Conservation (phyloP, 2,329 filamentous ascomycete species). For the Ceratocystiopsis minuta region DNA sequence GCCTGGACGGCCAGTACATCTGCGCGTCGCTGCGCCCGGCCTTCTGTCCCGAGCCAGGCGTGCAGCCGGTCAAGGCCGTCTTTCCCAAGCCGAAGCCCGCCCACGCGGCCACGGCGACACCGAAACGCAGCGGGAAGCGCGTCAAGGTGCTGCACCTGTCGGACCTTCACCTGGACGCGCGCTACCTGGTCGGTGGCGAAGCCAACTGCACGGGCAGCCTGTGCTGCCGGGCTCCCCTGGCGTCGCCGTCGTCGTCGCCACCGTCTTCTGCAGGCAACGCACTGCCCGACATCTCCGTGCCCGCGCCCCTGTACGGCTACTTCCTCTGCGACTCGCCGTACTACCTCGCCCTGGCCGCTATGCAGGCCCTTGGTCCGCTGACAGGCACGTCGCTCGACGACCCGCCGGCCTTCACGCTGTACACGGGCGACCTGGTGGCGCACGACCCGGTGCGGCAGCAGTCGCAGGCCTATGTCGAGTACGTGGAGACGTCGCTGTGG, state of each 20-base stretch:
- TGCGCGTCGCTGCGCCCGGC: constrained; percentile 29
- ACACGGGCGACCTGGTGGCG: constrained; percentile 40
- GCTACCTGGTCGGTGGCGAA: constrained; percentile 34
- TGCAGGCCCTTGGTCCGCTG: constrained; percentile 35
- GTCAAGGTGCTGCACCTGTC: constrained; percentile 41
- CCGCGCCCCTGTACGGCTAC: constrained; percentile 34
- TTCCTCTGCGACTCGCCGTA: constrained; percentile 41
- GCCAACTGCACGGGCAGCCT: constrained; percentile 39
- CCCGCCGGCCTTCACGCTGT: constrained; percentile 35
- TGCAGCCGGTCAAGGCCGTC: constrained; percentile 25
- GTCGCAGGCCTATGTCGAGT: constrained; percentile 32
- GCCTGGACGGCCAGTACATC: constrained; percentile 37
- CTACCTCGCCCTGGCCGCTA: constrained; percentile 34
- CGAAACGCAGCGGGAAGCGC: constrained; percentile 29
- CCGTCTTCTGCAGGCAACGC: too few species aligned
- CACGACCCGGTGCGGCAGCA: constrained; percentile 34
- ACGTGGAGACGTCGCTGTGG: constrained; percentile 33
- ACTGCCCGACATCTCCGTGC: constrained; percentile 19
- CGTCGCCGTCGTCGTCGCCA: constrained; percentile 11
- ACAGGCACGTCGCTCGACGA: constrained; percentile 31
- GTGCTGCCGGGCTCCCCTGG: constrained; percentile 32
- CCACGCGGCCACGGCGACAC: constrained; percentile 18
- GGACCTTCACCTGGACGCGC: constrained; percentile 39
- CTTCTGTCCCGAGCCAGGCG: constrained; percentile 28
- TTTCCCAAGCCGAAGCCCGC: constrained; percentile 37